These are phyloP conservation scores for Nannochloris sp. DNA, from an alignment of 139 green algal species.

Conservation along the genomic window DNA sequence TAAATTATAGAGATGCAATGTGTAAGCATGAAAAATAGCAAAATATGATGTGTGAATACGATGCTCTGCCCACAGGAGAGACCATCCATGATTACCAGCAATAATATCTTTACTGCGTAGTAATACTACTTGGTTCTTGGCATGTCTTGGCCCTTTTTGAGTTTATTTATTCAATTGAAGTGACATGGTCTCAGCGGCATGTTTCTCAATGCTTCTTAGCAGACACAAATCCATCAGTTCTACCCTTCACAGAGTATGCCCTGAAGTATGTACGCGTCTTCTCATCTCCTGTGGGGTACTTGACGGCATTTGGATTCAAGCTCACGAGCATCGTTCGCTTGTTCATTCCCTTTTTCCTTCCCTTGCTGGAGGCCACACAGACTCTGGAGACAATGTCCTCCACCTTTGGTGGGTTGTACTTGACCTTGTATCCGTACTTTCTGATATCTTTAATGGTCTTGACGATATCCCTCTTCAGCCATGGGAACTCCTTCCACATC, in stretches of 20 bases:
- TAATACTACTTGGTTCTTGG: too few species aligned
- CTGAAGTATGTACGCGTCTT: neutral
- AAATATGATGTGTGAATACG: too few species aligned
- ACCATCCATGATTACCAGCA: too few species aligned
- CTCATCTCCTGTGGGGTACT: neutral
- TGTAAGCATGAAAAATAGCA: too few species aligned
- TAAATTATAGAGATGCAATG: too few species aligned
- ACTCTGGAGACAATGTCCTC: neutral
- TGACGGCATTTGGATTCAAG: neutral
- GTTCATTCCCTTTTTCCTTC: neutral
- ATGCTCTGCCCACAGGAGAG: too few species aligned
- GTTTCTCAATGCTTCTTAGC: neutral
- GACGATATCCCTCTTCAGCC: neutral
- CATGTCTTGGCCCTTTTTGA: too few species aligned
- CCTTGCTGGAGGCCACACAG: neutral
- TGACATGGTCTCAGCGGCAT: too few species aligned
- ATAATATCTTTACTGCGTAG: too few species aligned
- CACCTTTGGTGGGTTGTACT: slow-evolving; percentile 1
- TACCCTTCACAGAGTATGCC: neutral
- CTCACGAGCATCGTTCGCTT: neutral
- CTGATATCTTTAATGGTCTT: neutral
- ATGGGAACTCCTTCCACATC: neutral
- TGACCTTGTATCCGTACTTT: slow-evolving; percentile 1
- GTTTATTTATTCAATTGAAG: too few species aligned
- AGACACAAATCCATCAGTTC: neutral